Conservation (phyloP, 2,329 filamentous ascomycete genomes). For the Aspergillus versicolor region DNA sequence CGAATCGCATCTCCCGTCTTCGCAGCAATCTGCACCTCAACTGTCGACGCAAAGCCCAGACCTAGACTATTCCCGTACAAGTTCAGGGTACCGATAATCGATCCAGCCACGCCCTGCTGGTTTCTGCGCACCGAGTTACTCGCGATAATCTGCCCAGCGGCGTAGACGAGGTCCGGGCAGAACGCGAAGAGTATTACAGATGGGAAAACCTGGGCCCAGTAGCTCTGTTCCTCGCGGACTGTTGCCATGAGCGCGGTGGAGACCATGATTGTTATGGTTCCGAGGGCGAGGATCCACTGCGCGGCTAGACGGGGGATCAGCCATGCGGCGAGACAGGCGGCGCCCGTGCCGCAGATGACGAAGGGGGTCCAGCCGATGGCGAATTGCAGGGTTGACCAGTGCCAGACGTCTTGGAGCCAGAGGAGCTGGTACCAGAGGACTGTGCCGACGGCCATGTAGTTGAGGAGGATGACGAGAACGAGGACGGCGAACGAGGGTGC, state of each 20-base stretch:
- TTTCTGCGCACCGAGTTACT: conserved; percentile 51
- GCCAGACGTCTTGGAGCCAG: conserved; percentile 47
- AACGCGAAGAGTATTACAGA: conserved; percentile 35
- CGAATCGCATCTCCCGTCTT: conserved; percentile 16
- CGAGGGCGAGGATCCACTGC: conserved; percentile 50
- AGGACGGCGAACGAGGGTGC: conserved; percentile 47
- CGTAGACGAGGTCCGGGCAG: conserved; percentile 53
- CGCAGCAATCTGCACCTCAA: conserved; percentile 29
- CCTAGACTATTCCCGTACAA: conserved; percentile 46
- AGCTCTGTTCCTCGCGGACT: conserved; percentile 47
- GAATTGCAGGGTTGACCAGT: conserved; percentile 42
- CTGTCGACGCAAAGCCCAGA: conserved; percentile 46
- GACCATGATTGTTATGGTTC: conserved; percentile 31
- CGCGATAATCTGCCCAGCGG: conserved; percentile 54
- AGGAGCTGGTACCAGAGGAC: conserved; percentile 50
- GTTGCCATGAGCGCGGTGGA: conserved; percentile 43
- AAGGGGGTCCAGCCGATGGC: conserved; percentile 45
- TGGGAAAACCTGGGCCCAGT: conserved; percentile 46
- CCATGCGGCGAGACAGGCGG: conserved; percentile 45
- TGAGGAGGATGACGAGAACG: conserved; percentile 46
- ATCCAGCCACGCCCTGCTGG: conserved; percentile 54
- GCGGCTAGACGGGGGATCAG: conserved; percentile 49
- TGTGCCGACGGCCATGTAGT: conserved; percentile 52
- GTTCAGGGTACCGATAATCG: conserved; percentile 49
- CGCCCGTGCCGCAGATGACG: conserved; percentile 38